Conservation (phyloP, 768 basidiomycete genomes). For the Pluteus cervinus region DNA sequence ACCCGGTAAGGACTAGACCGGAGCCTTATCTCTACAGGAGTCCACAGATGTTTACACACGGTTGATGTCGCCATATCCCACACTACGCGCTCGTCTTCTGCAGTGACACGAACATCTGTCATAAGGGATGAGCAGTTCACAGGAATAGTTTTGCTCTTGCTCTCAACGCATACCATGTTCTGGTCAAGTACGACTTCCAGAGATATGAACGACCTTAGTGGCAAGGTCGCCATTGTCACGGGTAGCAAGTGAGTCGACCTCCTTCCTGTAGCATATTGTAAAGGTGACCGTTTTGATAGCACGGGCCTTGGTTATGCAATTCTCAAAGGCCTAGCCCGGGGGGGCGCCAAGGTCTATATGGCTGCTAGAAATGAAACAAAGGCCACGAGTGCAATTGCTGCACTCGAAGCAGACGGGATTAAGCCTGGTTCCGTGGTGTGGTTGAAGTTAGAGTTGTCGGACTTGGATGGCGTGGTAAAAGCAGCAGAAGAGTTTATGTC, state of each 20-base stretch:
- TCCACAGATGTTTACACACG: too few species aligned
- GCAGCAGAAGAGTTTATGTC: slow-evolving; percentile 43
- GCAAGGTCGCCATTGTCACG: slow-evolving; percentile 40
- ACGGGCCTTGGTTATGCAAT: slow-evolving; percentile 39
- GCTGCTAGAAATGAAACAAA: slow-evolving; percentile 41
- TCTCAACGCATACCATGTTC: too few species aligned
- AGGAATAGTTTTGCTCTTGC: too few species aligned
- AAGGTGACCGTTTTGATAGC: slow-evolving; percentile 8
- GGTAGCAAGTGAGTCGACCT: slow-evolving; percentile 33
- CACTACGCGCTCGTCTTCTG: too few species aligned
- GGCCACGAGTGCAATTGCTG: slow-evolving; percentile 42
- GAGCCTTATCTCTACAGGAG: too few species aligned
- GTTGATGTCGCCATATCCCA: too few species aligned
- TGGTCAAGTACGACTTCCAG: too few species aligned
- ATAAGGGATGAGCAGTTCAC: too few species aligned
- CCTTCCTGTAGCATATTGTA: neutral
- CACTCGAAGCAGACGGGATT: slow-evolving; percentile 37
- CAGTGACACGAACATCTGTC: too few species aligned
- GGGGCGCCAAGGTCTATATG: slow-evolving; percentile 57
- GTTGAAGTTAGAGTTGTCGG: slow-evolving; percentile 45
- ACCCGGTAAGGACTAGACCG: too few species aligned
- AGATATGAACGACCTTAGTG: slow-evolving; percentile 38
- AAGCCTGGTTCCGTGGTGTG: slow-evolving; percentile 37
- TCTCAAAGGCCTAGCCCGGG: slow-evolving; percentile 42
- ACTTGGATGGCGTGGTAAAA: slow-evolving; percentile 39